Base-by-base conservation (phyloP, 352 stramenopile species). In the Nothophytophthora sp. region DNA sequence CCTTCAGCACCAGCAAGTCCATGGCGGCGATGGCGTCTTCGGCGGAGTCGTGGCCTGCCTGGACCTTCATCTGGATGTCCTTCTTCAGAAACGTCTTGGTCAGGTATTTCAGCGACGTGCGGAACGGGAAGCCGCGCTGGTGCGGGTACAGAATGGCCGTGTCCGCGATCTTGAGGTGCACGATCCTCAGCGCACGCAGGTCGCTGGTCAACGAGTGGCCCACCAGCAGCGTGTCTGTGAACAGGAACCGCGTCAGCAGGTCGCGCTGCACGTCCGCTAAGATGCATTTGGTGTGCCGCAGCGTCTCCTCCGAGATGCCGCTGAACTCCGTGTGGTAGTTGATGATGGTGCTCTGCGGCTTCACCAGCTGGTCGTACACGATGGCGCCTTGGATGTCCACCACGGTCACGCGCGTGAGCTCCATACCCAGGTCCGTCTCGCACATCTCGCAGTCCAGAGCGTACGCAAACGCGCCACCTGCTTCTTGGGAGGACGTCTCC, bases 391-490 rank as follows among this genome's bases (percentile, higher is more conserved):
- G 36, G 9, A 72, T 60, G 29, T 95, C 67, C 5, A 95, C 81
- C 3, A 94, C 68, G 1, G 87, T 95, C 30, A 93, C 68, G 19
- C 87, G 83, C 37, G 87, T 94, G 15, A 95, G 64, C 53, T 93
- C 83, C 64, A 84, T 82, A 20, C 87, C 87, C 24, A 93, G 61
- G 37, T 89, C 85, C 2, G 87, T 96, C 60, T 95, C 80, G 43
- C 86, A 94, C 87, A 96, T 96, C 50, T 96, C 87, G 56, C 87
- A 96, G 46, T 96, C 87, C 34, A 96, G 38, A n/a, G 81, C 86
- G 46, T 86, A 83, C 33, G 92, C 69, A 25, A 70, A 65, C 1
- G 49, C 43, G 15, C 37, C 25, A 35, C 42, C 24, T 22, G 15
- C 39, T 5, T 47, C 29, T 22, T 25, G 27, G 34, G 51, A 60